Evolutionary conservation across 306 rosid species (phyloP).

Genomic region (Pyrus pyrifolia): DNA sequence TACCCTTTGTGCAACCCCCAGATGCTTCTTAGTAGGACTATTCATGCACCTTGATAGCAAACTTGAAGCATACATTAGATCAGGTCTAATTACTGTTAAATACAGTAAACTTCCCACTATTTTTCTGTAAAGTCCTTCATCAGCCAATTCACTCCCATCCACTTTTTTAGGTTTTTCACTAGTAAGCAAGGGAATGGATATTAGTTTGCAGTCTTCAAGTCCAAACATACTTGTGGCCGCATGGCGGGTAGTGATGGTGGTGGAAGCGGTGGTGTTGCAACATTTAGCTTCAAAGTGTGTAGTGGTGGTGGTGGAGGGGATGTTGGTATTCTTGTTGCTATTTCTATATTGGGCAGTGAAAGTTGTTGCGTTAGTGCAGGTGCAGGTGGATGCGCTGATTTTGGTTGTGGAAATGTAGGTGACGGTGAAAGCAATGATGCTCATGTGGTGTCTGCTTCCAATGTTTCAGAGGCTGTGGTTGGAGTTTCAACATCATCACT

Average conservation of each 20-base stretch:
- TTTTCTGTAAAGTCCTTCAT: no score
- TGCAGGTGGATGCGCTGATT: not conserved
- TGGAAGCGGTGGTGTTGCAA: not conserved
- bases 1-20: no score
- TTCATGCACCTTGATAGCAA: no score
- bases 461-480: slow-evolving; percentile 2
- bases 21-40: no score
- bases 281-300: not conserved
- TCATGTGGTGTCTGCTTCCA: not conserved
- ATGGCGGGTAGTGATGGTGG: not conserved
- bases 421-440: not conserved
- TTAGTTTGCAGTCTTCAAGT: no score
- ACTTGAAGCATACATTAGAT: no score
- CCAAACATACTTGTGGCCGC: not conserved
- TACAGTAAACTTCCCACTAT: no score
- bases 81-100: no score
- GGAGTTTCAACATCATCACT: slow-evolving; percentile 11
- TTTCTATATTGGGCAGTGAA: not conserved
- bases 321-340: not conserved
- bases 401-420: not conserved
- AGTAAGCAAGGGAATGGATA: no score
- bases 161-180: no score
- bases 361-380: not conserved
- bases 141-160: no score
- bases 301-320: not conserved